Base-by-base conservation (phyloP, 805 yeast genomes). In the Yamadazyma kitorensis region DNA sequence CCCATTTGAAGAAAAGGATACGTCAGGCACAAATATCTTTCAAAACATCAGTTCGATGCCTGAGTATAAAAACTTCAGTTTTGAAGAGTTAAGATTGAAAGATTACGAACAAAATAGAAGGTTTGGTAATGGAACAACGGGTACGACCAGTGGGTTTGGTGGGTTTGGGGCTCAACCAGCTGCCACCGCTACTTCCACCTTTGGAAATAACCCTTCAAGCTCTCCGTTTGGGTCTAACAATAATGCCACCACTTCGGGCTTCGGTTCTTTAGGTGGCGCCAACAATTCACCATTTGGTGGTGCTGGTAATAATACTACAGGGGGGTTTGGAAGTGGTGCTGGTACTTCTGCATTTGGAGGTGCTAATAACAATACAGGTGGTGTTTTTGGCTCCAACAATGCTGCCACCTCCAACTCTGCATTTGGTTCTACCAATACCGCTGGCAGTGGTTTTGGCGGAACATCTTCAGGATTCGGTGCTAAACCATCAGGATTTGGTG, bases 31-130 rank as follows among this genome's bases (percentile, higher is more conserved):
- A 36, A 58, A 48, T 34, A 61, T 70, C 31, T 89, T 69, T 61
- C 86, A 91, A 58, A 78, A 78, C 47, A 82, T 93, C 41, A 68
- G 85, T 8, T 75, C 86, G 28, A 89, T 93, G 97, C 95, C 95
- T 4, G 95, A 87, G 57, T 93, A 91, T 55, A 74, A 73, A 48
- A 79, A 80, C 47, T 85, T 59, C 49, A 85, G 96, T 0, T 75
- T 80, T 51, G 97, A 88, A 57, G 98, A 93, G 55, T 74, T 93
- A 58, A 76, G 99, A 54, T 66, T 74, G 47, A 91, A 83, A 57
- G 99, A 93, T 61, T 93, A 93, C 55, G 77, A 78, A 48, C 84
- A 79, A 44, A 77, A 76, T 35, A 72, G 93, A 52, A 72, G 77
- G 40, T 77, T 44, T 43, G 89, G 86, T 11, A 76, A 65, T 41